A percentile compares a stretch with the other conserved stretches of the same genome.
Evolutionary conservation across 2,329 filamentous ascomycete genomes (phyloP).

Genomic region (Neurospora crassa): DNA sequence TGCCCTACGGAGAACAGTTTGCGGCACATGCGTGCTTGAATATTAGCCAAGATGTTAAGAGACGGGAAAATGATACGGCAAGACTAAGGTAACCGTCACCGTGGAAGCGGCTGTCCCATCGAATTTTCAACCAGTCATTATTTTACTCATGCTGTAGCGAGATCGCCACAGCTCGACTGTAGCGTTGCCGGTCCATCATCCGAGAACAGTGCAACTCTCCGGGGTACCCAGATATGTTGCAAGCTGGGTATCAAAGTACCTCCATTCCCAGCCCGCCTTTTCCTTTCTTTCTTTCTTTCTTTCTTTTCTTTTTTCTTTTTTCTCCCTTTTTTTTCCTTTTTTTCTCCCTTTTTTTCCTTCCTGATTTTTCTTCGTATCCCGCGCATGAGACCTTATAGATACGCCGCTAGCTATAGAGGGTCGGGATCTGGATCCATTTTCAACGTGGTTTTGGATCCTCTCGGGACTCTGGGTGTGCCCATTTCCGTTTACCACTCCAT

Average conservation of each 20-base stretch:
- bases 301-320: too few species aligned
- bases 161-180: background rate
- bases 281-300: background rate
- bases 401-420: background rate
- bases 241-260: background rate
- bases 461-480: background rate
- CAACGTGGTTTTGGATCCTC: background rate
- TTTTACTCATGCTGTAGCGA: background rate
- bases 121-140: background rate
- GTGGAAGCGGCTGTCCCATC: background rate
- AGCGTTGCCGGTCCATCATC: constrained; percentile 13
- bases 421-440: background rate
- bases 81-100: background rate
- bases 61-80: background rate
- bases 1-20: constrained; percentile 2
- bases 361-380: background rate
- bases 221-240: background rate
- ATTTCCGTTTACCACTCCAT: background rate
- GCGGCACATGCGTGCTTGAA: background rate
- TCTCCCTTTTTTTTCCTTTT: too few species aligned
- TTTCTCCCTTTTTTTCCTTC: too few species aligned
- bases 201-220: constrained; percentile 7
- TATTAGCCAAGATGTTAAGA: background rate
- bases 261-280: background rate
- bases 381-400: background rate